phyloP scores from a whole-genome alignment of 2,329 filamentous ascomycete species.

The Hirsutella thompsonii region DNA sequence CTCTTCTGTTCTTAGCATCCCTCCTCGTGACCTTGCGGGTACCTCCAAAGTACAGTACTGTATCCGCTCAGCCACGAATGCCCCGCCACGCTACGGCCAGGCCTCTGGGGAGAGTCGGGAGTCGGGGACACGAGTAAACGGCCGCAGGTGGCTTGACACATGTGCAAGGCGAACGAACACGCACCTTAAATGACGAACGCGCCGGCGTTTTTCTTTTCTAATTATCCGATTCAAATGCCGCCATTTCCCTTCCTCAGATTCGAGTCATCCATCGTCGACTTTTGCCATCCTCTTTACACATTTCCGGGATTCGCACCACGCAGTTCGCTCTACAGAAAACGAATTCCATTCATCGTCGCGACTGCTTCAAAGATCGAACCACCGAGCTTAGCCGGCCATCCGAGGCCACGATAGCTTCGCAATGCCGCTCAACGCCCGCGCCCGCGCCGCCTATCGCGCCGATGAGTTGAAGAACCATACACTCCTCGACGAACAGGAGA shows the following conservation, averaged over 20 bases:
- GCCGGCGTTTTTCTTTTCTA: conserved; percentile 1
- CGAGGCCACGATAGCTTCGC: conserved; percentile 4
- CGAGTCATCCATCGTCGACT: background rate
- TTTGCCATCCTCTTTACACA: too few relatives aligned
- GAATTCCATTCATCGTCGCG: background rate
- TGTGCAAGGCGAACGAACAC: too few relatives aligned
- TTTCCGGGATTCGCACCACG: too few relatives aligned
- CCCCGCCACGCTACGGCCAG: too few relatives aligned
- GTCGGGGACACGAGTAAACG: too few relatives aligned
- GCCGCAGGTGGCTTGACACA: background rate
- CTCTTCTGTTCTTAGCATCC: too few relatives aligned
- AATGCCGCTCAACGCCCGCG: conserved; percentile 22
- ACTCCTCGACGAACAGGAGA: conserved; percentile 22
- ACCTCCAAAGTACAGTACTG: too few relatives aligned
- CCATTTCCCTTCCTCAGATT: background rate
- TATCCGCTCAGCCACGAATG: too few relatives aligned
- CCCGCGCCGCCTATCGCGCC: conserved; percentile 25
- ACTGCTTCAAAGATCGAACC: background rate
- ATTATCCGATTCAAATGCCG: background rate
- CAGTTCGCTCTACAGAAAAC: too few relatives aligned
- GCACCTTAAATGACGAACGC: background rate
- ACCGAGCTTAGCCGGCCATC: background rate
- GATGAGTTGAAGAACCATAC: conserved; percentile 22
- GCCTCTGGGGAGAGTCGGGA: too few relatives aligned
- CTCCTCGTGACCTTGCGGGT: too few relatives aligned